Evolutionary conservation across 768 basidiomycete genomes (phyloP).

Genomic region (Galerina sulciceps): DNA sequence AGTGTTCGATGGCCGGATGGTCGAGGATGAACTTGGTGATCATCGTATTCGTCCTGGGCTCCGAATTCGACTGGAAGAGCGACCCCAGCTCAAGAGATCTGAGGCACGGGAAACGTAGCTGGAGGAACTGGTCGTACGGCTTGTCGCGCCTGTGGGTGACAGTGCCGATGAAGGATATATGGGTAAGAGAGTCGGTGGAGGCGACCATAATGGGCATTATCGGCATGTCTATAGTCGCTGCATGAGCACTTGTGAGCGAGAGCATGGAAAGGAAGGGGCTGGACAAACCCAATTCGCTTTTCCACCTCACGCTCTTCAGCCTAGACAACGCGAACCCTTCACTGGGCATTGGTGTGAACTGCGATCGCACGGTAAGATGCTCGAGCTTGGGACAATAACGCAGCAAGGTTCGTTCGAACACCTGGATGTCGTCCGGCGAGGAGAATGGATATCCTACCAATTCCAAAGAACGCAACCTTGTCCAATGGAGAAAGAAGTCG

Average conservation of each 20-base stretch:
- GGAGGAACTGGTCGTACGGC: constrained; percentile 14
- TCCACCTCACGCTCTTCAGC: constrained; percentile 11
- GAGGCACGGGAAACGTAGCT: constrained; percentile 15
- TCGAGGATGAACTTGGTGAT: constrained; percentile 18
- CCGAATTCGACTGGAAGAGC: constrained; percentile 6
- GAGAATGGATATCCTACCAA: constrained; percentile 17
- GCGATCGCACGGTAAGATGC: constrained; percentile 9
- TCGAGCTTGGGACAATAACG: constrained; percentile 5
- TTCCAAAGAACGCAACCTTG: constrained; percentile 11
- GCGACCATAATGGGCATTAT: constrained; percentile 8
- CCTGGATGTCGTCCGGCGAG: background rate
- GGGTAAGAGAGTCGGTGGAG: constrained; percentile 12
- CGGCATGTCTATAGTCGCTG: constrained; percentile 13
- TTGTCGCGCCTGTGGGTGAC: constrained; percentile 3
- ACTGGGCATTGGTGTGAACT: background rate
- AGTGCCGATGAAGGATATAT: constrained; percentile 18
- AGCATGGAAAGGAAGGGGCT: background rate
- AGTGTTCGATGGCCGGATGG: constrained; percentile 12
- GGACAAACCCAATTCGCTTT: constrained; percentile 15
- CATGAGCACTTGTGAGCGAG: background rate
- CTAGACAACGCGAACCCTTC: constrained; percentile 8
- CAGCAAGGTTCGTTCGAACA: constrained; percentile 5
- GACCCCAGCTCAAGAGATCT: constrained; percentile 15
- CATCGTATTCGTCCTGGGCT: constrained; percentile 1
- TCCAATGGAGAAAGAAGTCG: constrained; percentile 8